phyloP scores from a whole-genome alignment of 1,284 basidiomycete genomes.

The Sanghuangporus sanghuang region DNA sequence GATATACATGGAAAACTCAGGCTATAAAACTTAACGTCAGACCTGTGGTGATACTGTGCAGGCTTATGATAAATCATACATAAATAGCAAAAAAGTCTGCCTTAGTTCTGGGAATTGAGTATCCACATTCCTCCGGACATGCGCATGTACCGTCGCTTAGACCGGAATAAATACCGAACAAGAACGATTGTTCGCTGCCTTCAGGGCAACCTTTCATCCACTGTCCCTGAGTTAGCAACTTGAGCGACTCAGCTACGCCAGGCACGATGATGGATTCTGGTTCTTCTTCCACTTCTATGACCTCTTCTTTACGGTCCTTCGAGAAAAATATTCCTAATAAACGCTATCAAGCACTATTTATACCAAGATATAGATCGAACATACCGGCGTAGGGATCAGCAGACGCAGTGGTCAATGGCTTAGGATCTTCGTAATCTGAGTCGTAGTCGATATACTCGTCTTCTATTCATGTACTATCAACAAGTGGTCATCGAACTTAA shows the following conservation, averaged over 20 bases:
- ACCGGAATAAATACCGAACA: slow-evolving; percentile 79
- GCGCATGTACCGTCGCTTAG: slow-evolving; percentile 57
- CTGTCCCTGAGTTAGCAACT: slow-evolving; percentile 79
- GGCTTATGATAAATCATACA: slow-evolving; percentile 43
- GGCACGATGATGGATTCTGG: slow-evolving; percentile 49
- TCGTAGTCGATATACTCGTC: slow-evolving; percentile 72
- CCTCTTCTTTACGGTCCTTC: slow-evolving; percentile 81
- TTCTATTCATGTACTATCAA: slow-evolving; percentile 23
- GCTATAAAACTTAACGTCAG: slow-evolving; percentile 33
- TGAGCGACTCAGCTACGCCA: slow-evolving; percentile 43
- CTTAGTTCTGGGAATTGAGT: slow-evolving; percentile 51
- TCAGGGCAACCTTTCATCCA: slow-evolving; percentile 97
- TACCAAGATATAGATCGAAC: slow-evolving; percentile 6
- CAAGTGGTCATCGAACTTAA: not conserved
- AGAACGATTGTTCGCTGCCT: slow-evolving; percentile 81
- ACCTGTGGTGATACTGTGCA: not conserved
- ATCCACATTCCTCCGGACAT: slow-evolving; percentile 73
- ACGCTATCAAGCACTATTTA: slow-evolving; percentile 4
- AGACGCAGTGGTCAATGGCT: slow-evolving; percentile 34
- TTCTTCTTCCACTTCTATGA: slow-evolving; percentile 81
- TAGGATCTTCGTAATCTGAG: slow-evolving; percentile 56
- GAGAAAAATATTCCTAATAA: slow-evolving; percentile 81
- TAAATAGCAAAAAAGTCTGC: slow-evolving; percentile 78
- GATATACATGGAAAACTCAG: slow-evolving; percentile 67
- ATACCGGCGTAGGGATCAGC: slow-evolving; percentile 83